Base-by-base conservation (phyloP, 164 flowering plant species). In the Taxillus chinensis region DNA sequence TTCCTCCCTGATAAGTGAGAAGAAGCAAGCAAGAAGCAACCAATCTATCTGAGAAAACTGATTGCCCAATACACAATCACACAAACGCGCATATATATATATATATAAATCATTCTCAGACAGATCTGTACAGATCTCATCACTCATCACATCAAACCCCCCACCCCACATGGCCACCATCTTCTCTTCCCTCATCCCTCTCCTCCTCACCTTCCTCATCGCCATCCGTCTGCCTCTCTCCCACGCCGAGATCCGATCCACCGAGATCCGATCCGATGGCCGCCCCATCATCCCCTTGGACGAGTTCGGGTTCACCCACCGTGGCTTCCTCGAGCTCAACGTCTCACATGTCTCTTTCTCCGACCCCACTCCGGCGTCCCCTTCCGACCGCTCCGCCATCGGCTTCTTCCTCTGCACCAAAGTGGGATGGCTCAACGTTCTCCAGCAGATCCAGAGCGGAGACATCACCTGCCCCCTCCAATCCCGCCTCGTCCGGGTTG, bases 331-430 rank as follows among this genome's bases (percentile, higher is more conserved):
- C 60, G 89, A 85, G 64, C 95, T 90, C 73, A 78, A 78, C 67
- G 82, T 86, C 69, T 70, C 95, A 12, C 57, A 68, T 9, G 72
- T 90, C 81, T 53, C 70, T 39, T 62, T 82, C 69, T 77, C 92
- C 7, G 66, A 63, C 67, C 57, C 77, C 7, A 71, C 42, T 52
- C 77, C 16, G 8, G 8, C 59, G 7, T 11, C 81, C 43, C 74
- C 73, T 2, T 67, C 66, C 17, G 89, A 85, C 38, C 79, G 75
- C 59, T 69, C 82, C 54, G 70, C 64, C 51, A 45, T 93, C 17
- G 99, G 99, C 0, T 93, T 93, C 84, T 90, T 93, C 78, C 84
- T 93, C 78, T 75, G 83, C 77, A 86, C 97, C 39, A 67, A 78
- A 0, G 97, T 87, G 62, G 66, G 95, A 0, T 87, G 92, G 95